Percentiles rank a stretch among this genome's conserved stretches.
phyloP scores from a whole-genome alignment of 371 early-diverging fungal genomes.

The Lichtheimia ornata region DNA sequence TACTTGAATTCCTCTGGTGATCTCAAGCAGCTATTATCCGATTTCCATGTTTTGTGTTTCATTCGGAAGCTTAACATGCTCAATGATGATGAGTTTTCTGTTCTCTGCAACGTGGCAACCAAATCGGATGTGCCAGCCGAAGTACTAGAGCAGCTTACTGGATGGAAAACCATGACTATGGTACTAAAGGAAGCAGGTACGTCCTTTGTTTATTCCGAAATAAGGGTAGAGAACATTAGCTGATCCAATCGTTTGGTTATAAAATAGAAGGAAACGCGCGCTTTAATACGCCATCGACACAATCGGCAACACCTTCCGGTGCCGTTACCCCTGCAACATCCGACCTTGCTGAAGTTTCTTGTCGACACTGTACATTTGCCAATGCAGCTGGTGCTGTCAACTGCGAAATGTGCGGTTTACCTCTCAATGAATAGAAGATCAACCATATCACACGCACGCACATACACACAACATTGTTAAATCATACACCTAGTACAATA shows the following conservation, averaged over 20 bases:
- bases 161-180: slow-evolving; percentile 82
- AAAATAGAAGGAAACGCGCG: slow-evolving; percentile 16
- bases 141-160: slow-evolving; percentile 49
- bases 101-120: slow-evolving; percentile 55
- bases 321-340: slow-evolving; percentile 31
- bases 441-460: not conserved
- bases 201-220: not conserved
- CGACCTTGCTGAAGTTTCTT: slow-evolving; percentile 64
- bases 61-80: slow-evolving; percentile 56
- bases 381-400: slow-evolving; percentile 67
- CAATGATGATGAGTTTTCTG: slow-evolving; percentile 55
- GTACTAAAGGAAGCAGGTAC: slow-evolving; percentile 65
- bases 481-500: too few species aligned
- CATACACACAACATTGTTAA: too few species aligned
- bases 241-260: not conserved
- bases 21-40: slow-evolving; percentile 57
- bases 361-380: slow-evolving; percentile 92
- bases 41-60: slow-evolving; percentile 85
- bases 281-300: slow-evolving; percentile 20
- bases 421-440: slow-evolving; percentile 44
- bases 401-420: slow-evolving; percentile 96
- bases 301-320: slow-evolving; percentile 25
- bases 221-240: too few species aligned
- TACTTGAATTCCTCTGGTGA: slow-evolving; percentile 43
- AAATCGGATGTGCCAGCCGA: slow-evolving; percentile 44